Base-by-base conservation (phyloP, 148 eudicot species). In the Vaccinium corymbosum region DNA sequence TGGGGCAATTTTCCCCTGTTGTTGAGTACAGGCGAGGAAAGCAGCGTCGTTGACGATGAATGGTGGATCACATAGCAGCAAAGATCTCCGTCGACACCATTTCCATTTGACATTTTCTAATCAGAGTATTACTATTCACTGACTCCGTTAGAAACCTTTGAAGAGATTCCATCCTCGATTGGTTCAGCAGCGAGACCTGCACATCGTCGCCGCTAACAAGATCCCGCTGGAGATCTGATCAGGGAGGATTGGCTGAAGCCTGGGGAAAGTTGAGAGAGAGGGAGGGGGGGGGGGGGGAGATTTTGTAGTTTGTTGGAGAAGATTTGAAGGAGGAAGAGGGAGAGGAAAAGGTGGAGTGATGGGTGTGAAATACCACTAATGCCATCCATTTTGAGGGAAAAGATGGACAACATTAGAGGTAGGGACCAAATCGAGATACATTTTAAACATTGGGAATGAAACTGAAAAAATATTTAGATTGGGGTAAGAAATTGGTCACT, bases 31-130 rank as follows among this genome's bases (percentile, higher is more conserved):
- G 77, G 97, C 48, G 42, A 95, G 83, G 16, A 95, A 89, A 77
- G 97, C 91, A 52, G 94, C 84, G 85, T 88, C 95, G 87, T 91
- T 93, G 85, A 92, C 86, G 86, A 95, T 89, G 82, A 87, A 53
- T 89, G 89, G 64, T 90, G 93, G 86, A 95, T 89, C 78, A 94
- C 94, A 85, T 35, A 35, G 38, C 38, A 2, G 93, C 80, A 84
- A 87, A 17, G 77, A 95, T 87, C 86, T 95, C 95, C 84, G 89
- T 27, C 79, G 89, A 84, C 81, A 95, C 89, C 76, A 82, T 76
- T 42, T 85, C 87, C 85, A 91, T 83, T 61, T 91, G 91, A 61
- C 77, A 8, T 14, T 66, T 38, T 1, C 84, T 85, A 57, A 93
- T 86, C 76, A 89, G 59, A 50, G 87, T 86, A 81, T 88, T 86